phyloP scores from a whole-genome alignment of 441 rosid genomes.

The Bruguiera hainesii region DNA sequence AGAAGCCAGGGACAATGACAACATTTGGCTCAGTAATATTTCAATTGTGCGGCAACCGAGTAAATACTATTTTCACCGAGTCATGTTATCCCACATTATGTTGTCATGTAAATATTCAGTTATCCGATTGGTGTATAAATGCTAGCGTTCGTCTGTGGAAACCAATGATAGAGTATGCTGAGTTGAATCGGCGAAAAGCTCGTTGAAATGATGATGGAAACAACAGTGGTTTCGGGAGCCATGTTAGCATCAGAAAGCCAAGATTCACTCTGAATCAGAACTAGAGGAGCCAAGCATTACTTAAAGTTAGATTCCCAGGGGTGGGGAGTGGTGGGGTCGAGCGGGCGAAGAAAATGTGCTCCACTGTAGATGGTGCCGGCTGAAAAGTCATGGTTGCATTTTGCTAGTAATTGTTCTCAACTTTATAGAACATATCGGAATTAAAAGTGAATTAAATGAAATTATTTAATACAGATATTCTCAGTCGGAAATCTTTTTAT shows the following conservation, averaged over 20 bases:
- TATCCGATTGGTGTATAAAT: constrained; percentile 88
- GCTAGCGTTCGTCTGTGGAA: constrained; percentile 93
- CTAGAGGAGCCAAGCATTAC: background rate
- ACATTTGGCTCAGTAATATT: background rate
- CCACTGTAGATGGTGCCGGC: constrained; percentile 20
- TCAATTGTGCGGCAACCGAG: no score
- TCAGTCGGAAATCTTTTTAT: no score
- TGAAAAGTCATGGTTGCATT: background rate
- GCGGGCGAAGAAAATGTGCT: background rate
- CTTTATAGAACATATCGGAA: background rate
- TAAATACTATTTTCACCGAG: background rate
- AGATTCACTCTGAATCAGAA: constrained; percentile 27
- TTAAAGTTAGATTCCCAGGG: background rate
- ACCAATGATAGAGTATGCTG: constrained; percentile 88
- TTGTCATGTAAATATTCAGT: constrained; percentile 33
- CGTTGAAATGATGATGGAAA: constrained; percentile 28
- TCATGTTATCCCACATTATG: background rate
- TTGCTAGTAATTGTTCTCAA: background rate
- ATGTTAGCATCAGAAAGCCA: constrained; percentile 30
- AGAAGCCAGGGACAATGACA: constrained; percentile 63
- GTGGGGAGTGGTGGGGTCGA: background rate
- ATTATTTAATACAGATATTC: no score
- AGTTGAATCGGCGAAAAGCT: constrained; percentile 59
- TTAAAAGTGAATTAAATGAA: constrained; percentile 1
- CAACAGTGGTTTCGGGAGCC: constrained; percentile 24